These are phyloP conservation scores for Saturnispora kantuleensis DNA, from an alignment of 805 yeast genomes.

Conservation along the genomic window DNA sequence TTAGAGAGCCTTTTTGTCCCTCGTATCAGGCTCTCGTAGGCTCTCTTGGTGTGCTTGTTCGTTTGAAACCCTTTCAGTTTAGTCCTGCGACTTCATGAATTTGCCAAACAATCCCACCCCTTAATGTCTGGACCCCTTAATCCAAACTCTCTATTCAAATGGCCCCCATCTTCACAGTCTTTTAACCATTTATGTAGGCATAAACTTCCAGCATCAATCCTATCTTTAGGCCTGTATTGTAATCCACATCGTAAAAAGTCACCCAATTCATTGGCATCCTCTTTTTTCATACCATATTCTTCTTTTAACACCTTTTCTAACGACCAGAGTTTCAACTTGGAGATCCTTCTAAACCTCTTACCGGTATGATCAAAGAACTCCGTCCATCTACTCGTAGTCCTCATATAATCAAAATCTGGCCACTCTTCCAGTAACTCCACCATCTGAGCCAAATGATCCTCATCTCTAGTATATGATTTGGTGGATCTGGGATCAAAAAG, in stretches of 20 bases:
- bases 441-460: constrained; percentile 55
- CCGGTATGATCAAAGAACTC: constrained; percentile 32
- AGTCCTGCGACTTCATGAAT: neutral
- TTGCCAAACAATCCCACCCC: constrained; percentile 15
- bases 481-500: constrained; percentile 53
- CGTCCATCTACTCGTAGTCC: constrained; percentile 30
- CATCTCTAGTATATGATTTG: constrained; percentile 38
- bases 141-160: constrained; percentile 21
- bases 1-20: too few relatives aligned
- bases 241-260: constrained; percentile 44
- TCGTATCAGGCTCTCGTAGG: too few relatives aligned
- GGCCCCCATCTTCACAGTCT: constrained; percentile 18
- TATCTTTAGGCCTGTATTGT: constrained; percentile 35
- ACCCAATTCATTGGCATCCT: constrained; percentile 30
- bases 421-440: constrained; percentile 37
- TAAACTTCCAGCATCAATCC: constrained; percentile 48
- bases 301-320: constrained; percentile 38
- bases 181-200: constrained; percentile 45
- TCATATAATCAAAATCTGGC: constrained; percentile 31
- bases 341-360: constrained; percentile 32
- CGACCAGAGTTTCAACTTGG: constrained; percentile 42
- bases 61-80: too few relatives aligned
- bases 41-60: too few relatives aligned
- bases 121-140: constrained; percentile 26
- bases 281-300: constrained; percentile 36